These are phyloP conservation scores for Aspergillus eucalypticola DNA, from an alignment of 2,329 filamentous ascomycete genomes.

Conservation along the genomic window DNA sequence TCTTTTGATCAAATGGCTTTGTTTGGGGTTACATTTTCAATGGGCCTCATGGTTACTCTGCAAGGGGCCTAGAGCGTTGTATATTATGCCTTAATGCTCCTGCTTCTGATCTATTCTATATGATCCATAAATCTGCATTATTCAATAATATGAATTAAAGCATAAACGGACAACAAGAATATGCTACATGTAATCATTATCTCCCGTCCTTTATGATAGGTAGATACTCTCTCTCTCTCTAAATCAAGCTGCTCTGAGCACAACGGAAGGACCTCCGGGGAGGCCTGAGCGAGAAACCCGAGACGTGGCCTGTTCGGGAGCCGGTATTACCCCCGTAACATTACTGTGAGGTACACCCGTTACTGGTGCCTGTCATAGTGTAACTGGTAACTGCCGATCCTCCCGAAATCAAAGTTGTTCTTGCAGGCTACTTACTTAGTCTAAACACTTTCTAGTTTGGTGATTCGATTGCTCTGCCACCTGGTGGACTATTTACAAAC, in stretches of 20 bases:
- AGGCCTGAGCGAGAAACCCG: constrained; percentile 2
- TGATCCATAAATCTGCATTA: background rate
- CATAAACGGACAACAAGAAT: too few species aligned
- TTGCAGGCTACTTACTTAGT: too few species aligned
- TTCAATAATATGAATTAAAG: too few species aligned
- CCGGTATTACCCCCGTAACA: background rate
- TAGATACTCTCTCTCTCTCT: too few species aligned
- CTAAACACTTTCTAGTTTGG: background rate
- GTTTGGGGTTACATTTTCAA: background rate
- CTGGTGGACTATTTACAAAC: background rate
- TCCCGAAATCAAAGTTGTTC: background rate
- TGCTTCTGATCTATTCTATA: too few species aligned
- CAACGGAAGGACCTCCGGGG: background rate
- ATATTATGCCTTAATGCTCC: background rate
- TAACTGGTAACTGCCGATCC: constrained; percentile 1
- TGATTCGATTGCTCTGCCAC: background rate
- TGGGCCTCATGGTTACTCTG: background rate
- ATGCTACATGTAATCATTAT: too few species aligned
- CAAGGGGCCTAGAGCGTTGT: background rate
- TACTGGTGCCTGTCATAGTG: constrained; percentile 1
- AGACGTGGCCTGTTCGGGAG: constrained; percentile 14
- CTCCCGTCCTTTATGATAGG: too few species aligned
- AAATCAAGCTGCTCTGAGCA: background rate
- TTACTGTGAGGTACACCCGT: background rate
- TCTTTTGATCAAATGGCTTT: background rate